phyloP scores from a whole-genome alignment of 2,329 filamentous ascomycete species.

The Ceratocystis huliohia region DNA sequence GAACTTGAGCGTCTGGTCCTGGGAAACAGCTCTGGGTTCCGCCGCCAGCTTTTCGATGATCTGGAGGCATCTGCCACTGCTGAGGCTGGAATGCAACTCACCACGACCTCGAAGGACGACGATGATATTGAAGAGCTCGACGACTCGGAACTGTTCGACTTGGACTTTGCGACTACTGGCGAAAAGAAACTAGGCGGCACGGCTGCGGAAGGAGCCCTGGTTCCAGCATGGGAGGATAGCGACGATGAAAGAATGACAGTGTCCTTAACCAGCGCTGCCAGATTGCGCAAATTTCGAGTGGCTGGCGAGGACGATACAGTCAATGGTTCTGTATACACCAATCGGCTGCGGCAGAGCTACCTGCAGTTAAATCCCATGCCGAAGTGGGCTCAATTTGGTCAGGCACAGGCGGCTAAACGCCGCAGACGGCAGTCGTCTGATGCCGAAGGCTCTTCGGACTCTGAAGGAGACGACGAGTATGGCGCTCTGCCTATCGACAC shows the following conservation, averaged over 20 bases:
- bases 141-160: constrained; percentile 74
- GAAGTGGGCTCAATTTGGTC: constrained; percentile 44
- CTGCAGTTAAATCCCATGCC: constrained; percentile 47
- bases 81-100: constrained; percentile 27
- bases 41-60: constrained; percentile 50
- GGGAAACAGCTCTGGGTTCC: constrained; percentile 73
- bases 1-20: constrained; percentile 82
- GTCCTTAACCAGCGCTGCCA: constrained; percentile 62
- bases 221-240: constrained; percentile 78
- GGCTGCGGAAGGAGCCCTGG: constrained; percentile 21
- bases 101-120: constrained; percentile 36
- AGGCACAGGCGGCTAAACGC: constrained; percentile 39
- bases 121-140: constrained; percentile 46
- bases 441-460: constrained; percentile 27
- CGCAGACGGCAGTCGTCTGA: constrained; percentile 39
- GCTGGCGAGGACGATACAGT: constrained; percentile 77
- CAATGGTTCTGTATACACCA: constrained; percentile 72
- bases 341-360: constrained; percentile 67
- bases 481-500: constrained; percentile 63
- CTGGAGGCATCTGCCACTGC: constrained; percentile 25
- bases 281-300: constrained; percentile 69
- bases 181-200: constrained; percentile 25
- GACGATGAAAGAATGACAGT: constrained; percentile 82
- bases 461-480: constrained; percentile 41
- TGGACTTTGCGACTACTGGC: constrained; percentile 44